phyloP scores from a whole-genome alignment of 2,329 filamentous ascomycete species.

The Ophiocordyceps camponoti-saundersi region DNA sequence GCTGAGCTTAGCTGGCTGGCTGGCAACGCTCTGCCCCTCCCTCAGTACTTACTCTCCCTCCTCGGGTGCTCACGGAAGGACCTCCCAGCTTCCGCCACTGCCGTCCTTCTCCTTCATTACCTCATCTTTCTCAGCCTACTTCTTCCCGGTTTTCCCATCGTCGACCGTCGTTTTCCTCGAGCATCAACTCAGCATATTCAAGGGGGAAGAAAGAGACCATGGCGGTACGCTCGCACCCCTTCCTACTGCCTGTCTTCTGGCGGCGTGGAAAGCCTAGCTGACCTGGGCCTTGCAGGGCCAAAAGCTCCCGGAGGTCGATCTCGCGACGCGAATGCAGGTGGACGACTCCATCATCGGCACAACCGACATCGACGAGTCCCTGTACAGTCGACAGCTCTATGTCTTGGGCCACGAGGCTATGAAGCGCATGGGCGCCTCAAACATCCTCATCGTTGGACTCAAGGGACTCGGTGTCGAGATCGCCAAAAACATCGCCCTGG shows the following conservation, averaged over 20 bases:
- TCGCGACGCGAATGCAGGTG: conserved; percentile 48
- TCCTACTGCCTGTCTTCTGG: too few relatives aligned
- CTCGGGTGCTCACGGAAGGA: neutral
- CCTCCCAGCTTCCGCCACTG: neutral
- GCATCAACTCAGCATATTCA: neutral
- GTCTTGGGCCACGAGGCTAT: conserved; percentile 67
- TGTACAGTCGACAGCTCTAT: conserved; percentile 60
- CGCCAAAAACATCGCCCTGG: conserved; percentile 95
- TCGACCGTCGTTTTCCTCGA: neutral
- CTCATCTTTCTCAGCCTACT: neutral
- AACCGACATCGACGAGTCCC: conserved; percentile 52
- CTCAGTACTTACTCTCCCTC: too few relatives aligned
- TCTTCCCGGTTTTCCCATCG: neutral
- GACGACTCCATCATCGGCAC: conserved; percentile 39
- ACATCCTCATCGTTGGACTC: conserved; percentile 79
- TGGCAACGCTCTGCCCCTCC: neutral
- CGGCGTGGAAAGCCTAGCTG: neutral
- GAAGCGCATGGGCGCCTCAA: conserved; percentile 97
- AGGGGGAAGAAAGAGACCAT: conserved; percentile 43
- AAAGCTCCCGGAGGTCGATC: conserved; percentile 41
- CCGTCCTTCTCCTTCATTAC: neutral
- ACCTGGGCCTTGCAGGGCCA: conserved; percentile 19
- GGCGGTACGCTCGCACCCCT: conserved; percentile 26
- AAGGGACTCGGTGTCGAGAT: conserved; percentile 95
- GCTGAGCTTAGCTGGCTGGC: neutral